Evolutionary conservation across 2,329 filamentous ascomycete genomes (phyloP).

Genomic region (Colletotrichum echinochloae): DNA sequence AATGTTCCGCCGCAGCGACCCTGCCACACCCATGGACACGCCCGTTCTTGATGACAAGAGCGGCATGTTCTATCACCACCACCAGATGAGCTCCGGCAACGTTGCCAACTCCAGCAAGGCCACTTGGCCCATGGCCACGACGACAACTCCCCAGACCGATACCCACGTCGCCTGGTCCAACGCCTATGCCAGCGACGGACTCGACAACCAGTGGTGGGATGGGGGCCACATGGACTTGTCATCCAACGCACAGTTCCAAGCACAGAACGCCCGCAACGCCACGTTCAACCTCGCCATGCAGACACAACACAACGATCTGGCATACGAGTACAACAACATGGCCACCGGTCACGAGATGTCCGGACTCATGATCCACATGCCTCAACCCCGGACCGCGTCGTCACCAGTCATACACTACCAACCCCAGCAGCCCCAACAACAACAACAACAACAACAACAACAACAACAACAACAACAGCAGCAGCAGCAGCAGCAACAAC

Average conservation of each 20-base stretch:
- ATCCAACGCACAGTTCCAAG: slow-evolving; percentile 46
- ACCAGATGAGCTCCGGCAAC: slow-evolving; percentile 40
- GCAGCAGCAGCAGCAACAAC: slow-evolving; percentile 33
- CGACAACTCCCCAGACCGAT: slow-evolving; percentile 34
- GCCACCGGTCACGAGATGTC: slow-evolving; percentile 47
- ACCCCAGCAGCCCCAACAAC: slow-evolving; percentile 23
- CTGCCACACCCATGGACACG: slow-evolving; percentile 55
- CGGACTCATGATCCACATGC: slow-evolving; percentile 68
- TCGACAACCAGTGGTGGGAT: slow-evolving; percentile 49
- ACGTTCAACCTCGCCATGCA: slow-evolving; percentile 56
- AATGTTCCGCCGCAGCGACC: slow-evolving; percentile 48
- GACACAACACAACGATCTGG: slow-evolving; percentile 54
- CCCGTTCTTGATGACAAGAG: slow-evolving; percentile 50
- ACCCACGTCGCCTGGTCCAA: slow-evolving; percentile 40
- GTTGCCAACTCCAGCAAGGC: slow-evolving; percentile 43
- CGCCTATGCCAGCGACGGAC: slow-evolving; percentile 31
- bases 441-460: neutral
- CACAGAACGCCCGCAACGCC: slow-evolving; percentile 50
- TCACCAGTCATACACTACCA: slow-evolving; percentile 50
- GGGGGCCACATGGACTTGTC: slow-evolving; percentile 47
- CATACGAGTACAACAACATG: slow-evolving; percentile 53
- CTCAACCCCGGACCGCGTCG: slow-evolving; percentile 56
- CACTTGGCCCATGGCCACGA: slow-evolving; percentile 43
- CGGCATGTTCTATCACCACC: slow-evolving; percentile 46
- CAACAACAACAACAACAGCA: slow-evolving; percentile 37